Conservation (phyloP, 2,329 filamentous ascomycete genomes). For the Dactylellina sp. region DNA sequence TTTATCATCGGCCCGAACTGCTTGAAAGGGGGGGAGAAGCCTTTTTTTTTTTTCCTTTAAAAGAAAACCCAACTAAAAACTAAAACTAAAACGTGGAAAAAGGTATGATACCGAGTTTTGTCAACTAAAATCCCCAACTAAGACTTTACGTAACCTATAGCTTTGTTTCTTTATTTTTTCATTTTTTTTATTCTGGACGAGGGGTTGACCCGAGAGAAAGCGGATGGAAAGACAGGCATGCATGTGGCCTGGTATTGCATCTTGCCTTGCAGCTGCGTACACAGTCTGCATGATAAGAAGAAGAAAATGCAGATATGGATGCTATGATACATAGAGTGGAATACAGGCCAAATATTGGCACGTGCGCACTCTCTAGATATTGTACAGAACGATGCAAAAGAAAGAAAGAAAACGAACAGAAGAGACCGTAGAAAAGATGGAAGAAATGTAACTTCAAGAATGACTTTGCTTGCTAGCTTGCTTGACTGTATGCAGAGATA, state of each 20-base stretch:
- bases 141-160: constrained; percentile 48
- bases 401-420: neutral
- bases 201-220: neutral
- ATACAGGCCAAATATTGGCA: neutral
- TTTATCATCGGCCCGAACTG: constrained; percentile 20
- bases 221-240: neutral
- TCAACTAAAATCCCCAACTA: constrained; percentile 53
- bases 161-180: neutral
- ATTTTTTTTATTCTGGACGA: neutral
- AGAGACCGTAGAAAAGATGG: neutral
- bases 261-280: constrained; percentile 1
- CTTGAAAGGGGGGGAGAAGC: constrained; percentile 1
- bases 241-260: neutral
- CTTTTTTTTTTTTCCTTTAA: too few relatives aligned
- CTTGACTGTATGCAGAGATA: neutral
- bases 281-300: constrained; percentile 3
- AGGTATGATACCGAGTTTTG: constrained; percentile 31
- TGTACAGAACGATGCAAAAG: neutral
- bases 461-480: neutral
- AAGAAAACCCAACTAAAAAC: too few relatives aligned
- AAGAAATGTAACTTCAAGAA: neutral
- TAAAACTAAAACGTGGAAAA: too few relatives aligned
- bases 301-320: neutral
- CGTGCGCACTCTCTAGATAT: neutral
- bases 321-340: constrained; percentile 11